Evolutionary conservation across 148 eudicot genomes (phyloP), one percentile per base, ranked within the genome.

Genomic region (Bassia scoparia): DNA sequence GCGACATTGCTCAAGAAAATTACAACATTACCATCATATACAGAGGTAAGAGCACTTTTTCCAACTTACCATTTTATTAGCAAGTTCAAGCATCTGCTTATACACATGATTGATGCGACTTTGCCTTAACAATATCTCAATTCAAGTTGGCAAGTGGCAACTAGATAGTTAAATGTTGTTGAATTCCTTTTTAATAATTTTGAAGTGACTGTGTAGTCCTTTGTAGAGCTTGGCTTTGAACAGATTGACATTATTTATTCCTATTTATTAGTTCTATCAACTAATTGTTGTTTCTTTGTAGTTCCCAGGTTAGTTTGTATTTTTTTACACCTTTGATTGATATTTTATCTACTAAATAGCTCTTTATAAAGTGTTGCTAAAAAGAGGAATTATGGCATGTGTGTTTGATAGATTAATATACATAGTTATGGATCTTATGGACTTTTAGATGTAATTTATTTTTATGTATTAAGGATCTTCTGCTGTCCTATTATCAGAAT

Each of bases 1-100:
- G 81, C 35, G 99, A 95, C 80, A 95, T n/a, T 95, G 99, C 67
- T 86, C 86, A 79, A 80, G 84, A 88, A 95, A 90, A 82, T 95
- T 30, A 84, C 12, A 65, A 87, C 86, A 49, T 78, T 89, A 84
- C 84, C 78, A 61, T 95, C 99, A 67, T 95, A 95, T 81, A 95
- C 99, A 21, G 99, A 88, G 99, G 99, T 92, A 86, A 73, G 37
- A 41, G 59, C 50, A 49, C 72, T 58, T 69, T 41, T 30, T 68
- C 5, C 44, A 35, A 49, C 33, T 34, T n/a, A 7, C 38, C 49
- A 16, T 46, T 44, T 11, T 70, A 52, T 6, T 20, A 18, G 27
- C 62, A 37, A 29, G 53, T 52, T 49, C 13, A 20, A 38, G 16
- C 61, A 62, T 24, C 12, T 5, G 30, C 52, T 53, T 70, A 26